Percentiles rank a stretch among this genome's conserved stretches.
These are phyloP conservation scores for Byssothecium circinans DNA, from an alignment of 2,329 filamentous ascomycete species.

Conservation along the genomic window DNA sequence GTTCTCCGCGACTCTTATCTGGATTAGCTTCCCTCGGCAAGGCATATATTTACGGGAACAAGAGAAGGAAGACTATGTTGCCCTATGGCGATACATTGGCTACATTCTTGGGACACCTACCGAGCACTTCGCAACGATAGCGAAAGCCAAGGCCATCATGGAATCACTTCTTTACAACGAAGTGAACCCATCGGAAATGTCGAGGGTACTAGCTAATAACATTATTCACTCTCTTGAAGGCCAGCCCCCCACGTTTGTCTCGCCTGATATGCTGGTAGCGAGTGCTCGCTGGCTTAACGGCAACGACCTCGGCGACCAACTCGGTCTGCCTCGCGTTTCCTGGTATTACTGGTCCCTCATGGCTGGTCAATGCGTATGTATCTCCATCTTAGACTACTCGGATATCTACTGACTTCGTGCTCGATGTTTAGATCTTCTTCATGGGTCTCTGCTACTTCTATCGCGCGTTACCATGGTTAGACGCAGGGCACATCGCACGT, in stretches of 20 bases:
- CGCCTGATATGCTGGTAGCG: conserved; percentile 67
- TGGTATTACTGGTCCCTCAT: conserved; percentile 63
- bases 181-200: conserved; percentile 65
- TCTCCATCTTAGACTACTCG: background rate
- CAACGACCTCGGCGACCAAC: conserved; percentile 59
- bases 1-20: conserved; percentile 70
- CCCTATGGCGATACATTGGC: conserved; percentile 74
- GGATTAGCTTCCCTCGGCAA: conserved; percentile 70
- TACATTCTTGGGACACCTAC: conserved; percentile 71
- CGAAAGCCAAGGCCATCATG: conserved; percentile 63
- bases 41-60: conserved; percentile 65
- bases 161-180: conserved; percentile 69
- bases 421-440: conserved; percentile 55
- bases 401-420: background rate
- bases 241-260: conserved; percentile 66
- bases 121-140: conserved; percentile 58
- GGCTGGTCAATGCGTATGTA: conserved; percentile 58
- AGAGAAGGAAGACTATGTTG: conserved; percentile 70
- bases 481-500: conserved; percentile 55
- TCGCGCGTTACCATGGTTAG: conserved; percentile 52
- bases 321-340: conserved; percentile 61
- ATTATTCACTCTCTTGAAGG: conserved; percentile 70
- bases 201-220: conserved; percentile 70
- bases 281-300: conserved; percentile 72
- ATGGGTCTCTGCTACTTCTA: conserved; percentile 58